Conservation (phyloP, 176 grass and related monocot genomes). For the Melocanna baccifera region DNA sequence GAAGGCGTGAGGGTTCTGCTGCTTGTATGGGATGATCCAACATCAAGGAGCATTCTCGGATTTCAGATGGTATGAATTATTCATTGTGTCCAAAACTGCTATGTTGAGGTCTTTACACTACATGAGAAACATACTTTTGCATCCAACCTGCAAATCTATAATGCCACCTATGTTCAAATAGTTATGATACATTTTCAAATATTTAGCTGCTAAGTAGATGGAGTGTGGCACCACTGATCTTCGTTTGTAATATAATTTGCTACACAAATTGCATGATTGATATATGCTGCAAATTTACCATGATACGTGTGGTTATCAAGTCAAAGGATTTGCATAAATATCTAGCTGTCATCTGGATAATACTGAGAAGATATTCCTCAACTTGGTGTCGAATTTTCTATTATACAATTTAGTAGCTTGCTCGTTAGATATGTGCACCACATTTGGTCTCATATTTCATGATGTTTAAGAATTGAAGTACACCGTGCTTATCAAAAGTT, state of each 20-base stretch:
- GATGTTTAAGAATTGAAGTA: constrained; percentile 15
- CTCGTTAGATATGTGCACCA: not conserved
- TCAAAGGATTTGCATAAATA: not conserved
- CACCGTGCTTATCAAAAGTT: constrained; percentile 9
- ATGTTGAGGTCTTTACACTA: not conserved
- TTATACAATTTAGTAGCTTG: not conserved
- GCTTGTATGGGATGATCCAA: constrained; percentile 79
- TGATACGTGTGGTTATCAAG: not conserved
- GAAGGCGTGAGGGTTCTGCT: constrained; percentile 77
- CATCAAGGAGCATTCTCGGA: constrained; percentile 68
- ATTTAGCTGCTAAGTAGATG: constrained; percentile 7
- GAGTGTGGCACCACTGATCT: not conserved
- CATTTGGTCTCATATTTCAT: constrained; percentile 19
- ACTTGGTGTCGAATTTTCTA: not conserved
- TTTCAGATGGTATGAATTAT: constrained; percentile 46
- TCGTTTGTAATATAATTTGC: not conserved
- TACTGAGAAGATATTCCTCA: constrained; percentile 13
- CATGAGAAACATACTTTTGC: not conserved
- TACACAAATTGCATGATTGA: not conserved
- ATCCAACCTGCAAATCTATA: constrained; percentile 6
- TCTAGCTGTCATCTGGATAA: not conserved
- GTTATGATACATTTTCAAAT: not conserved
- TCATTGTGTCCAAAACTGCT: constrained; percentile 19
- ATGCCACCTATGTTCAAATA: not conserved
- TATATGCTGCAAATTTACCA: constrained; percentile 4